Percentiles rank a stretch among this genome's conserved stretches.
Evolutionary conservation across 768 basidiomycete species (phyloP).

Genomic region (Suillus subaureus): DNA sequence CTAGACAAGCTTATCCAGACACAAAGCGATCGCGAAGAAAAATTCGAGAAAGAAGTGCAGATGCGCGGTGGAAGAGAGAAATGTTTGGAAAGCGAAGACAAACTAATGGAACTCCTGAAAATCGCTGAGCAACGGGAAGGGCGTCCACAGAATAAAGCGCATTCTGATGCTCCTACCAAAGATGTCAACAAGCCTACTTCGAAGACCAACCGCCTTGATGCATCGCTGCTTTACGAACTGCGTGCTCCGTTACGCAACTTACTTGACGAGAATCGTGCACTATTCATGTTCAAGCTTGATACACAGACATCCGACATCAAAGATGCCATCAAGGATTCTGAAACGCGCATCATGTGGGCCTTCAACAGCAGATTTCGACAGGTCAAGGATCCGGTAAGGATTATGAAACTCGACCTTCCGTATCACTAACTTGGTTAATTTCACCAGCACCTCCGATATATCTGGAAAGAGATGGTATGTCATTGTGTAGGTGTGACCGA

Average conservation of each 20-base stretch:
- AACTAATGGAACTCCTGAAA: neutral
- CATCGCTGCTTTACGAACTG: neutral
- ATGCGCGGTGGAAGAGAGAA: conserved; percentile 33
- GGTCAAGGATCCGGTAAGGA: neutral
- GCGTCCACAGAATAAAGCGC: neutral
- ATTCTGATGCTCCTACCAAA: neutral
- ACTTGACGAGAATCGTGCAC: neutral
- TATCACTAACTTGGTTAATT: neutral
- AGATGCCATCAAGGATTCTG: neutral
- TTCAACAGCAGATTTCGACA: neutral
- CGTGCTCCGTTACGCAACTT: neutral
- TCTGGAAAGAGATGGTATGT: conserved; percentile 58
- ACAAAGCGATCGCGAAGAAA: conserved; percentile 29
- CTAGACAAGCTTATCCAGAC: neutral
- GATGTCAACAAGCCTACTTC: neutral
- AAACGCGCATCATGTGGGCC: neutral
- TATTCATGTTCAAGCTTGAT: neutral
- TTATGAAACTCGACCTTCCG: too few relatives aligned
- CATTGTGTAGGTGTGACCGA: too few relatives aligned
- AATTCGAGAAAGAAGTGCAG: conserved; percentile 18
- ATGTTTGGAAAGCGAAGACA: conserved; percentile 14
- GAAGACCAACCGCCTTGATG: neutral
- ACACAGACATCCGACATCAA: neutral
- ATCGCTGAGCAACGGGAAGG: neutral
- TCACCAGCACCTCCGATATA: conserved; percentile 46